Evolutionary conservation across 176 grass and related monocot genomes (phyloP).

Genomic region (Bromus sterilis): DNA sequence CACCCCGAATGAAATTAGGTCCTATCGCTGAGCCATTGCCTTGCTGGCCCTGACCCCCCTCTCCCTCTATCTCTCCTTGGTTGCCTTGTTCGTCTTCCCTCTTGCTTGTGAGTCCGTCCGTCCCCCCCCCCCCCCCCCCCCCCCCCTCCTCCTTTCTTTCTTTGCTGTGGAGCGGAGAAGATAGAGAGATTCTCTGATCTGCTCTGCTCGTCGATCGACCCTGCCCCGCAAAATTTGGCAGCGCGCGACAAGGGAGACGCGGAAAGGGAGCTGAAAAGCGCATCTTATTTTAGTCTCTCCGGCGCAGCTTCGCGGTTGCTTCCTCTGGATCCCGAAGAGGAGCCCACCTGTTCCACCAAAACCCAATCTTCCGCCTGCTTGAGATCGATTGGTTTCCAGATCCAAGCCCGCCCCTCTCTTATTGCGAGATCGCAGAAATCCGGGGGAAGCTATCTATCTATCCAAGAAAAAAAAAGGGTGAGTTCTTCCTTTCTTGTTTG

Average conservation of each 20-base stretch:
- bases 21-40: constrained; percentile 42
- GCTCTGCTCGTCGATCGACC: constrained; percentile 17
- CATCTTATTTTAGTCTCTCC: constrained; percentile 18
- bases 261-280: constrained; percentile 13
- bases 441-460: not conserved
- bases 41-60: constrained; percentile 34
- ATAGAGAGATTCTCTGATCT: constrained; percentile 26
- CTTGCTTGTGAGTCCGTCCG: constrained; percentile 8
- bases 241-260: not conserved
- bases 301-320: constrained; percentile 36
- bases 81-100: constrained; percentile 12
- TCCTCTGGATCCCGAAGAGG: constrained; percentile 34
- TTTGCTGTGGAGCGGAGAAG: constrained; percentile 2
- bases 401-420: constrained; percentile 17
- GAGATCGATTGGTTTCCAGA: constrained; percentile 38
- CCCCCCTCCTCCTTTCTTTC: constrained; percentile 20
- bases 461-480: constrained; percentile 30
- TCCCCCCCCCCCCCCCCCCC: too few relatives aligned
- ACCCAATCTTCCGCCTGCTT: constrained; percentile 28
- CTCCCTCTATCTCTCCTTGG: constrained; percentile 3
- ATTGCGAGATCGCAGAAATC: constrained; percentile 16
- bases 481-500: constrained; percentile 17
- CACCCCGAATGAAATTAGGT: constrained; percentile 38
- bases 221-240: constrained; percentile 13
- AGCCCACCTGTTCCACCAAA: constrained; percentile 34